Percentiles rank a stretch among this genome's conserved stretches.
These are phyloP conservation scores for Antrodiella citrinella DNA, from an alignment of 768 basidiomycete species.

Conservation along the genomic window DNA sequence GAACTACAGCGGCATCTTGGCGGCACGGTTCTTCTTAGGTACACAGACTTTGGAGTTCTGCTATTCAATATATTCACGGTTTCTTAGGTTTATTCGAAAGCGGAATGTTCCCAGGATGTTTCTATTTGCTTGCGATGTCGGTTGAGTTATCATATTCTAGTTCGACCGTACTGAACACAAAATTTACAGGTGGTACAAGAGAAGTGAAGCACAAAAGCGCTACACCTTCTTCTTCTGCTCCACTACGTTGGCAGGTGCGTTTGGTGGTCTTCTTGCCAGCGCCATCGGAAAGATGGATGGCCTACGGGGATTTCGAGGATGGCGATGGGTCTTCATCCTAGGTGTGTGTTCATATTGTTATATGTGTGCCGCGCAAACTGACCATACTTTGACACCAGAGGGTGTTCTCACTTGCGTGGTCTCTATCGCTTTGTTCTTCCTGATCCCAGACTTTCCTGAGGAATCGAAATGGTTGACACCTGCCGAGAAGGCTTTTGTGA, in stretches of 20 bases:
- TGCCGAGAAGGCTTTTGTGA: conserved; percentile 23
- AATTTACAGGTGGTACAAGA: conserved; percentile 26
- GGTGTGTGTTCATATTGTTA: conserved; percentile 8
- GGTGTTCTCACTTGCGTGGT: conserved; percentile 28
- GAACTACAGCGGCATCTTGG: conserved; percentile 27
- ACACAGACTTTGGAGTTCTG: not conserved
- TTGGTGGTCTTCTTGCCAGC: conserved; percentile 26
- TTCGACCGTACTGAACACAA: not conserved
- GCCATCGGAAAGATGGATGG: conserved; percentile 28
- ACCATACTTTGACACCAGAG: conserved; percentile 12
- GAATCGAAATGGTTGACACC: conserved; percentile 25
- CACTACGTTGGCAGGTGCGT: conserved; percentile 31
- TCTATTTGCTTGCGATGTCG: conserved; percentile 25
- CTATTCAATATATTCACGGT: not conserved
- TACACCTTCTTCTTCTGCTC: conserved; percentile 32
- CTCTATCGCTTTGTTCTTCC: conserved; percentile 24
- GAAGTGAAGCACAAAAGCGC: conserved; percentile 27
- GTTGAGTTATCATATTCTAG: not conserved
- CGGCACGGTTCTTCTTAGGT: conserved; percentile 31
- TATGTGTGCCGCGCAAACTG: no score
- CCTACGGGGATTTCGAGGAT: conserved; percentile 19
- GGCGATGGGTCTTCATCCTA: conserved; percentile 27
- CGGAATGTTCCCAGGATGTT: conserved; percentile 25
- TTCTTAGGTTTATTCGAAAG: conserved; percentile 18
- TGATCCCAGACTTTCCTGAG: conserved; percentile 27